Evolutionary conservation across 306 rosid species (phyloP), one percentile per base, ranked within the genome.

Genomic region (Trifolium subterraneum): DNA sequence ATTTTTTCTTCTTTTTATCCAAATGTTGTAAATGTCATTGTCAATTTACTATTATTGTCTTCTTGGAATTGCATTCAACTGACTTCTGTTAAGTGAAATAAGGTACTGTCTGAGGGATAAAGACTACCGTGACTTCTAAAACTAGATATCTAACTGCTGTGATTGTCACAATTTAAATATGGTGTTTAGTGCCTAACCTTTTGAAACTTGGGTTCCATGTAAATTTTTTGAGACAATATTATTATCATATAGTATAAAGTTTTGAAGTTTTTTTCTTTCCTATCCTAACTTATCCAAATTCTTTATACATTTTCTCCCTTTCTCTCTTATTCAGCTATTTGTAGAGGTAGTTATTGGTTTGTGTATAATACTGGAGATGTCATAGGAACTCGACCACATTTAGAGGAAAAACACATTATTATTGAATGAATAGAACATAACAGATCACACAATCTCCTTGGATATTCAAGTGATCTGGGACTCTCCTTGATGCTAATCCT

Each of bases 51-150:
- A 19, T 12, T 39, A 19, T 12, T 70, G 29, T 77, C 52, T 50
- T 45, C 45, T 27, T 25, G 29, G 47, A 74, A 23, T 51, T 78
- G 71, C 42, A 31, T 23, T 41, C 14, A n/a, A 14, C 25, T 41
- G 19, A 60, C 70, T 65, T 23, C 64, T 33, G 10, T 51, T 8
- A 51, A 72, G 59, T 16, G 71, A 58, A 68, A 61, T 41, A 54
- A 64, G 68, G 72, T 14, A 9, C 7, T 54, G 47, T 64, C 65
- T 52, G 29, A 61, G 66, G 75, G 67, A 36, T 35, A 10, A 48
- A 45, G 22, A 36, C 15, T 64, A 35, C 48, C 22, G 27, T 65
- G 73, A 52, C 55, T 36, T 64, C 72, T 64, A 23, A 36, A 51
- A 54, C 16, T 54, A 38, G 58, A 55, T 41, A 66, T 76, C 47